Evolutionary conservation across 768 basidiomycete genomes (phyloP).

Genomic region (Boletus subparvulus): DNA sequence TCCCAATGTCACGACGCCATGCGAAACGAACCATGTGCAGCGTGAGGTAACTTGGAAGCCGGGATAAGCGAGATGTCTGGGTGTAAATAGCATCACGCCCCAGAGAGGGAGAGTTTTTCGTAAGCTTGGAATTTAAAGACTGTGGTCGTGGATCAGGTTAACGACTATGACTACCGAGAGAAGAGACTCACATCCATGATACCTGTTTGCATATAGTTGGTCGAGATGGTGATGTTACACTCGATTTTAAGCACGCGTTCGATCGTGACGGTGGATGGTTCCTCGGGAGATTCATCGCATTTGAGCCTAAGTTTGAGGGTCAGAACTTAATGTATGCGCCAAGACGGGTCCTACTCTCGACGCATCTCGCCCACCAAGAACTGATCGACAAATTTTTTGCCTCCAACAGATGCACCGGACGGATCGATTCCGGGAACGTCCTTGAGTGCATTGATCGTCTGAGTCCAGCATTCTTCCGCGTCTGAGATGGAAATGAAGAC

Average conservation of each 20-base stretch:
- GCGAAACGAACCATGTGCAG: conserved; percentile 97
- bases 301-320: conserved; percentile 50
- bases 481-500: conserved; percentile 43
- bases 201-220: conserved; percentile 87
- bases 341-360: conserved; percentile 48
- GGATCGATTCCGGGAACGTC: conserved; percentile 55
- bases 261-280: conserved; percentile 55
- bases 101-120: conserved; percentile 79
- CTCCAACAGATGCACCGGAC: conserved; percentile 30
- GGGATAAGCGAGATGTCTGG: conserved; percentile 75
- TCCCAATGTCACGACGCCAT: conserved; percentile 87
- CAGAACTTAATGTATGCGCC: conserved; percentile 23
- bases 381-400: conserved; percentile 71
- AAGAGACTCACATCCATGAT: conserved; percentile 65
- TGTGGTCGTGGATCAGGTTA: conserved; percentile 31
- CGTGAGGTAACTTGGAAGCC: conserved; percentile 81
- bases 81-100: conserved; percentile 81
- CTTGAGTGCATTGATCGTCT: conserved; percentile 69
- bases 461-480: conserved; percentile 87
- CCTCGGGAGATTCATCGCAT: conserved; percentile 81
- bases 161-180: conserved; percentile 1
- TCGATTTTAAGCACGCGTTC: conserved; percentile 87
- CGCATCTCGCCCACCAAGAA: conserved; percentile 78
- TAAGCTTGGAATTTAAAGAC: conserved; percentile 84
- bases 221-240: conserved; percentile 84